A percentile compares a stretch with the other conserved stretches of the same genome.
Conservation (phyloP, 345 rosid species). For the Syzygium oleosum region DNA sequence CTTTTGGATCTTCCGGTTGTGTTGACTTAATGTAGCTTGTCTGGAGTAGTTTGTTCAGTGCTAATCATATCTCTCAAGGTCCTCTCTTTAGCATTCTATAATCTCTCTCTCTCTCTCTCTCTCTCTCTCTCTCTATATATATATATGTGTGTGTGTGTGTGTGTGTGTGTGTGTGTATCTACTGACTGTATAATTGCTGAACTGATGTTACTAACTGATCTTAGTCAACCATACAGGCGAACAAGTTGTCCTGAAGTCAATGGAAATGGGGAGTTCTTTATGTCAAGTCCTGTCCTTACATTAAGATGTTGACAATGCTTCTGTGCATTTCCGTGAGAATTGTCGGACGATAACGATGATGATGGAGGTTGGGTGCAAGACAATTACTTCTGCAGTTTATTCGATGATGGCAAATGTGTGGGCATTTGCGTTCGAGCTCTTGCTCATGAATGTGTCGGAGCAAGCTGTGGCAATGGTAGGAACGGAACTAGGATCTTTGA, state of each 20-base stretch:
- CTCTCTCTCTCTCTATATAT: not conserved
- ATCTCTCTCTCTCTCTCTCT: not conserved
- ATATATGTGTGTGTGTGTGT: too few relatives aligned
- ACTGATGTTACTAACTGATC: not conserved
- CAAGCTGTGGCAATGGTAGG: not conserved
- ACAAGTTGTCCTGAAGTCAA: not conserved
- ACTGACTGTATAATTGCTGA: not conserved
- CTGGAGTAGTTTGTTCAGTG: not conserved
- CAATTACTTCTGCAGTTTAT: not conserved
- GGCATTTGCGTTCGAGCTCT: too few relatives aligned
- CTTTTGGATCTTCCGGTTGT: not conserved
- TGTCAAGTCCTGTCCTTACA: not conserved
- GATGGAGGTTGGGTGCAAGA: not conserved
- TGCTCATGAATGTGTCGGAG: too few relatives aligned
- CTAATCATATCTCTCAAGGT: not conserved
- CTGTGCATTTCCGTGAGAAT: not conserved
- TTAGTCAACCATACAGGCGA: not conserved
- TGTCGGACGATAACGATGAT: not conserved
- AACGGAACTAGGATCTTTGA: not conserved
- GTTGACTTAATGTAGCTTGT: not conserved
- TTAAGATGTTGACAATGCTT: not conserved
- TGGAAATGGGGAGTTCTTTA: not conserved
- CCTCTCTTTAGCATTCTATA: not conserved
- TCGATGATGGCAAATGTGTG: too few relatives aligned
- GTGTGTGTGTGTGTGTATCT: too few relatives aligned